phyloP scores from a whole-genome alignment of 148 eudicot species.

The Rhododendron williamsianum region DNA sequence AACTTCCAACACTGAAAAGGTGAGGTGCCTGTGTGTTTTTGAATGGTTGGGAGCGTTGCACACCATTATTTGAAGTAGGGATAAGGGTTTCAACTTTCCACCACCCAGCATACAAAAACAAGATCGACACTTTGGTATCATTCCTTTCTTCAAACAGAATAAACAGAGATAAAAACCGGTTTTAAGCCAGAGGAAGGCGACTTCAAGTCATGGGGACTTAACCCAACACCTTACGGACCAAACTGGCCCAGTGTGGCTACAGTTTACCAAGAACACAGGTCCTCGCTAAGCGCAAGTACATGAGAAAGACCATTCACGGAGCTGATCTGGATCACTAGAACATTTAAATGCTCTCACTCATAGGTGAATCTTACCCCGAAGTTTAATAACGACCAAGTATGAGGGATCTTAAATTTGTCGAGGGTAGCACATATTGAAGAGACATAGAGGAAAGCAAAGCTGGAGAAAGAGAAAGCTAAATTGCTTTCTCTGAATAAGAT shows the following conservation, averaged over 20 bases:
- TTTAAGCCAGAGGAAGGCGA: background rate
- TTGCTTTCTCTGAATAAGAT: background rate
- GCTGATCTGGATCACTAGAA: background rate
- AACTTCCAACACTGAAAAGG: constrained; percentile 4
- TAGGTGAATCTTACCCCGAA: background rate
- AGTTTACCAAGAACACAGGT: background rate
- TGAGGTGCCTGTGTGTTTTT: background rate
- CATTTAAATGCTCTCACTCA: background rate
- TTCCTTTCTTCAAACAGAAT: background rate
- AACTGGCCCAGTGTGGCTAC: background rate
- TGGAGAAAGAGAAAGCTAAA: background rate
- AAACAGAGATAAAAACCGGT: background rate
- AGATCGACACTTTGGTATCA: background rate
- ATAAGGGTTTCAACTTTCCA: background rate
- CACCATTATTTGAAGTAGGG: background rate
- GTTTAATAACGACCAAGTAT: background rate
- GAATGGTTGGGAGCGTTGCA: background rate
- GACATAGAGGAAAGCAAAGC: background rate
- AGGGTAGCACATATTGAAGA: background rate
- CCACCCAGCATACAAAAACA: background rate
- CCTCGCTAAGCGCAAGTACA: background rate
- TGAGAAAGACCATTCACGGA: no score
- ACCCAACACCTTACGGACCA: background rate
- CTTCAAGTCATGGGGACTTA: background rate
- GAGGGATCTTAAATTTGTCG: background rate